Base-by-base conservation (phyloP, 2,329 filamentous ascomycete genomes). In the Colletotrichum orchidophilum region DNA sequence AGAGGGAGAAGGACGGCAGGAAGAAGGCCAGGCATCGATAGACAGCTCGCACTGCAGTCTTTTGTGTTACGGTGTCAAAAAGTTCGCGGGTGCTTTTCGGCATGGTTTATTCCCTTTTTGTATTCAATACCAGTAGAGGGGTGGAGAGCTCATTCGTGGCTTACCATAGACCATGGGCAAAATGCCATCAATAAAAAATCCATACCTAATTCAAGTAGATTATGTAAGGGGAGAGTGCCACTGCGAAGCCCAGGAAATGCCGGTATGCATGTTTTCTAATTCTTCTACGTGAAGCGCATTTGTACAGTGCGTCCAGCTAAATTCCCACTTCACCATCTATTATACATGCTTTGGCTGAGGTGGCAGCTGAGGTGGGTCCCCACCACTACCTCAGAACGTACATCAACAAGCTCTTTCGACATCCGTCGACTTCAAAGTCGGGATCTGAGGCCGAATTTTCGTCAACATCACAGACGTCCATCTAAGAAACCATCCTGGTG, bases 1-100 rank as follows among this genome's bases (percentile, higher is more conserved):
- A 97, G 83, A 88, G 92, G 77, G 94, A 97, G 87, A 96, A 91
- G 87, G 87, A 89, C 80, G 87, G 87, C 80, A 88, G 95, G 81
- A 94, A 94, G 82, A 86, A 87, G 80, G 87, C 88, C 64, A 90
- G 87, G 80, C 33, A 65, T 33, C 61, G 72, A 55, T 73, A 72
- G 71, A 66, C 9, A 33, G 9, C 1, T 35, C 13, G n/a, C 33
- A n/a, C 26, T 26, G 13, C 27, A n/a, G 42, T 59, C 53, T 63
- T 24, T 29, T 46, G 26, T 31, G 58, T 26, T 54, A 59, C 5
- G 31, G 58, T 54, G 50, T 60, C 54, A 69, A 71, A 63, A 71
- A 59, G 53, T 69, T 69, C 15, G n/a, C 31, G 12, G 39, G 21
- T 62, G 58, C 57, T 59, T 39, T 69, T 49, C 46, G 27, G 69